phyloP scores from a whole-genome alignment of 2,329 filamentous ascomycete species.

The Xylariaceae sp. region DNA sequence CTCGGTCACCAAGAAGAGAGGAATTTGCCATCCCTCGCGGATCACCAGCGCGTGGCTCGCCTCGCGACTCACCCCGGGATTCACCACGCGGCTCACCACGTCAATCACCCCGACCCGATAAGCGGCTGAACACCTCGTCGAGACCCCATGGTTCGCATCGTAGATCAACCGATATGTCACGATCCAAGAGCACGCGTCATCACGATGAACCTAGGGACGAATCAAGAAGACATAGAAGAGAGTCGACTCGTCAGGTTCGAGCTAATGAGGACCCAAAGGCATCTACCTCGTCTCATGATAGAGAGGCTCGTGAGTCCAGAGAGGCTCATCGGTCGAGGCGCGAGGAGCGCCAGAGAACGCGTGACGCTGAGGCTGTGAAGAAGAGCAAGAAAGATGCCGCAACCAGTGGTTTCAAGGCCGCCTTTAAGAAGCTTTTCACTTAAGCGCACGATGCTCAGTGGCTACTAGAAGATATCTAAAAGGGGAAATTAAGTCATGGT shows the following conservation, averaged over 20 bases:
- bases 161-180: constrained; percentile 7
- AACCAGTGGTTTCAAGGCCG: constrained; percentile 32
- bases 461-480: no score
- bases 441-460: constrained; percentile 7
- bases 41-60: not conserved
- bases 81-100: not conserved
- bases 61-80: not conserved
- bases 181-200: constrained; percentile 14
- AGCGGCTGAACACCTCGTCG: not conserved
- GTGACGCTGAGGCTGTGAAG: constrained; percentile 22
- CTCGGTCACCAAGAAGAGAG: not conserved
- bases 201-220: constrained; percentile 14
- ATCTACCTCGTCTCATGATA: constrained; percentile 5
- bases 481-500: no score
- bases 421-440: constrained; percentile 40
- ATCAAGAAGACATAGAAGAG: constrained; percentile 18
- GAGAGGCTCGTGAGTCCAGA: constrained; percentile 10
- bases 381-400: constrained; percentile 29
- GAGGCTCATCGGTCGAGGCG: constrained; percentile 21
- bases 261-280: constrained; percentile 5
- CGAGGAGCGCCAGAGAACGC: constrained; percentile 30
- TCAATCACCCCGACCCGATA: not conserved
- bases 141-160: not conserved
- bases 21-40: not conserved
- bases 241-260: constrained; percentile 5